Base-by-base conservation (phyloP, 2,329 filamentous ascomycete genomes). In the Gaeumannomyces tritici region DNA sequence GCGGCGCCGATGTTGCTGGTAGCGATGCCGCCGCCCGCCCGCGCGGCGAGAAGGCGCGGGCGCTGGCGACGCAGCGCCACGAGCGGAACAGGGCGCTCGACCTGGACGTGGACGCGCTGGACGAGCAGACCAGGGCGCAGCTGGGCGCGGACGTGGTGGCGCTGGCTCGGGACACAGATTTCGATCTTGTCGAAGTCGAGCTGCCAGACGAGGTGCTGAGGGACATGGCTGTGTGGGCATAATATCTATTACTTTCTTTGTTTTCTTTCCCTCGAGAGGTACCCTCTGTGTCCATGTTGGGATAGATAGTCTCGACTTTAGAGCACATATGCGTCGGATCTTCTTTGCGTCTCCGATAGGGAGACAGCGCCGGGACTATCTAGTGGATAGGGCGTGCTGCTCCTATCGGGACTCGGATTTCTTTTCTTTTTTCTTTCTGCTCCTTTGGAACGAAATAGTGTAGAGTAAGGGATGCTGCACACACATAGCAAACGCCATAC, bases 131-230 rank as follows among this genome's bases (percentile, higher is more conserved):
- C 1, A 63, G 64, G 27, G 26, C 55, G 0, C 65, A 42, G 59
- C 67, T 73, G 2, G 60, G 64, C 54, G 57, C 51, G 6, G 69
- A 71, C 33, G 57, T 61, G 5, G 69, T 66, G 3, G 70, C 69
- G 62, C 24, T 70, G 6, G 64, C 67, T 2, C n/a, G 18, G 11
- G 42, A 35, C 12, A 9, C 24, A 7, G 27, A n/a, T 24, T 24
- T 59, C 28, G 29, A 59, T 8, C 24, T 29, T 26, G 55, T 11
- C 8, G 27, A 29, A 8, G 55, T 2, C 55, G 55, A 56, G 55
- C 58, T 54, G 31, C 26, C 26, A 27, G 58, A 60, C 24, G n/a
- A 54, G 35, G 58, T 42, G 58, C n/a, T 60, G 35, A 60, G 8
- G 35, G 42, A 8, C 11, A 21, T n/a, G 21, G 7, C 18, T 51